Conservation (phyloP, 169 alveolate species). For the Plasmodium adleri region DNA sequence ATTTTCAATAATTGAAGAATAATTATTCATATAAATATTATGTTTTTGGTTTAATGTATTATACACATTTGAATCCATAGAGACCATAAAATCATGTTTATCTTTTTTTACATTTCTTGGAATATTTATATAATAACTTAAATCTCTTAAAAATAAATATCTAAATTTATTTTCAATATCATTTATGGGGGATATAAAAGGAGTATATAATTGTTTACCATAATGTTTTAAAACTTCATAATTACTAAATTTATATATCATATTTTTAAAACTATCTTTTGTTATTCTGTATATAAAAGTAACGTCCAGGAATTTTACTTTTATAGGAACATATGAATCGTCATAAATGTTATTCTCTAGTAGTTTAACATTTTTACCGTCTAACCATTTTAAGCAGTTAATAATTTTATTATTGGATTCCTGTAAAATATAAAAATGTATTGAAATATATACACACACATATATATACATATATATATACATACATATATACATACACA, state of each 20-base stretch:
- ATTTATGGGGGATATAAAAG: constrained; percentile 11
- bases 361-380: constrained; percentile 50
- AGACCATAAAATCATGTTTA: constrained; percentile 18
- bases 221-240: constrained; percentile 1
- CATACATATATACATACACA: no score
- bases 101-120: constrained; percentile 23
- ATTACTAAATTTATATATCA: constrained; percentile 33
- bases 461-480: no score
- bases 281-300: constrained; percentile 32
- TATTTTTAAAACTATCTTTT: constrained; percentile 34
- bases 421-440: background rate
- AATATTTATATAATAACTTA: constrained; percentile 52
- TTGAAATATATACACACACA: background rate
- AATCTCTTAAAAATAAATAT: constrained; percentile 39
- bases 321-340: constrained; percentile 54
- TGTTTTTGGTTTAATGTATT: constrained; percentile 24
- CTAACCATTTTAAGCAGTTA: constrained; percentile 37
- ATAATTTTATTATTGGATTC: background rate
- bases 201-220: background rate
- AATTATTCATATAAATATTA: constrained; percentile 14
- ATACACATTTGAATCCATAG: constrained; percentile 22
- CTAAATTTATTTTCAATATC: constrained; percentile 53
- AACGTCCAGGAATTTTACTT: constrained; percentile 25
- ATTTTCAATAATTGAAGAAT: constrained; percentile 15
- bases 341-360: constrained; percentile 10